These are phyloP conservation scores for Eimeria acervulina DNA, from an alignment of 169 alveolate genomes.

Conservation along the genomic window DNA sequence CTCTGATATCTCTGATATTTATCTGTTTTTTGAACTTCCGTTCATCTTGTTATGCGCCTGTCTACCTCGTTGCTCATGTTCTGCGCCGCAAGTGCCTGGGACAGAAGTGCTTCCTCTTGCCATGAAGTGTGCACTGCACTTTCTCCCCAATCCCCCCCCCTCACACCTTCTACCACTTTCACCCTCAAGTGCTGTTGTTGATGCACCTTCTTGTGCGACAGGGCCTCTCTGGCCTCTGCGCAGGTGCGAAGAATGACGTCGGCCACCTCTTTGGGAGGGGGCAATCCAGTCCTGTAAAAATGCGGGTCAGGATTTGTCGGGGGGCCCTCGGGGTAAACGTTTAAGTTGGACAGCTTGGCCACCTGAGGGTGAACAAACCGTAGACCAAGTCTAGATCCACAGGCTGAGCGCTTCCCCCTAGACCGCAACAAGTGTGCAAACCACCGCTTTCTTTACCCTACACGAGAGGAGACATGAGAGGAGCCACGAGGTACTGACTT, in stretches of 20 bases:
- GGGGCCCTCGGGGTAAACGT: constrained; percentile 92
- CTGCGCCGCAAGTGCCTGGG: neutral
- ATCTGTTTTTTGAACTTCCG: neutral
- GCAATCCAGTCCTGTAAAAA: constrained; percentile 96
- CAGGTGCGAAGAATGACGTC: constrained; percentile 92
- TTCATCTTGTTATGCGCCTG: neutral
- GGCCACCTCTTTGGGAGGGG: constrained; percentile 94
- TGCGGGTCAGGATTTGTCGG: constrained; percentile 95
- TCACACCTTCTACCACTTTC: neutral
- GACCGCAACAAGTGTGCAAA: neutral
- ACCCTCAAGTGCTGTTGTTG: neutral
- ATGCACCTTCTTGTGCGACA: constrained; percentile 89
- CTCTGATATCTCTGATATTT: too few species aligned
- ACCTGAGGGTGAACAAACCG: constrained; percentile 81
- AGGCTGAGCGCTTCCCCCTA: neutral
- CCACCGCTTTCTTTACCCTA: neutral
- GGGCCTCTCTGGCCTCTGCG: constrained; percentile 91
- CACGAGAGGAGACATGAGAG: too few species aligned
- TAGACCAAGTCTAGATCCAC: neutral
- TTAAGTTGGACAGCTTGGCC: constrained; percentile 88
- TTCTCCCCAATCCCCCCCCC: neutral
- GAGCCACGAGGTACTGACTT: constrained; percentile 85
- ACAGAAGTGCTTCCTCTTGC: neutral
- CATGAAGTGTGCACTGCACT: neutral
- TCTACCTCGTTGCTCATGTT: neutral